Evolutionary conservation across 1,284 basidiomycete genomes (phyloP), one percentile per base, ranked within the genome.

Genomic region (Ustilago loliicola): DNA sequence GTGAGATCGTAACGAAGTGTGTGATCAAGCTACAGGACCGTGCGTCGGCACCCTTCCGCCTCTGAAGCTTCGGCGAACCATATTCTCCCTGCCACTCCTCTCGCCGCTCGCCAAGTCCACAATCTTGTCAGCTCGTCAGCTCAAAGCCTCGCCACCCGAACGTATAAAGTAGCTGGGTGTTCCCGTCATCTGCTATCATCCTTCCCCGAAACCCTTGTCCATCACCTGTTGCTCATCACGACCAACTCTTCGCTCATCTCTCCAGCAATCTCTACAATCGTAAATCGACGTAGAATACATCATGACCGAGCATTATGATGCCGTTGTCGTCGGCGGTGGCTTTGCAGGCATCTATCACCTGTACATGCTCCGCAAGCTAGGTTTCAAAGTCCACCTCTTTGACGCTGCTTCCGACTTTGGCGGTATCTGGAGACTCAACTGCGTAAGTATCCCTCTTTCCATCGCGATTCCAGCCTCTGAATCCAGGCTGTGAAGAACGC

Each of bases 331-430:
- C 3, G 78, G 78, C 7, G 78, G 78, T 19, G 78, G 78, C 38
- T 80, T 80, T 34, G 78, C 75, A 3, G 78, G 78, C 8, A 70
- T 77, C 25, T 63, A 67, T 21, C 70, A 73, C 25, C 59, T 80
- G 9, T 77, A 73, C 40, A 55, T 65, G 42, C 70, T 80, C 10
- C 62, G 78, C 9, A 70, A 77, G 54, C 57, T 69, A 4, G 75
- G 78, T 56, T 73, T 77, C 64, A 80, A 80, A 17, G 67, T 68
- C 2, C 67, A 75, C 21, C 70, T 80, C 38, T 77, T 64, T 48
- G 78, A 80, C 15, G 74, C 78, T 30, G 70, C 70, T 47, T n/a
- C 71, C 15, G 75, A 73, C 60, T 74, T 80, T 72, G 78, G 78
- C 8, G 78, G 78, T 32, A 76, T 67, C 48, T 75, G 71, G 76